Base-by-base conservation (phyloP, 2,329 filamentous ascomycete species). In the Annulohypoxylon truncatum region DNA sequence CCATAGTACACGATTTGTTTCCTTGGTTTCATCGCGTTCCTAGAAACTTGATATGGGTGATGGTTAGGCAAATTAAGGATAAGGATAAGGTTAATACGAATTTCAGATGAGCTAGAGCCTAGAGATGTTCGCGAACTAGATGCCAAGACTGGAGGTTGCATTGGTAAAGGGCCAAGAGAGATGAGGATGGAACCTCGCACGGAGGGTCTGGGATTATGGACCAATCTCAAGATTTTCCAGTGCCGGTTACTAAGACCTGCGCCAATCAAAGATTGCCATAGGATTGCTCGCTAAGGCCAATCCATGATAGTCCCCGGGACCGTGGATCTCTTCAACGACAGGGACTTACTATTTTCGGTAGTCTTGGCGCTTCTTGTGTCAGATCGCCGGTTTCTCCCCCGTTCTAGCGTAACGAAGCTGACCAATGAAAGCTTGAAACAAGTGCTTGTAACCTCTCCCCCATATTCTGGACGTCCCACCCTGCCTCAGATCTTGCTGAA, bases 401-500 rank as follows among this genome's bases (percentile, higher is more conserved):
- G 31, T 46, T 38, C 18, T 29, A 51, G 51, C 54, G 33, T 33
- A 15, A 15, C 18, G 4, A 6, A 29, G 62, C 10, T 15, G 40
- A 10, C 67, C 67, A 70, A 70, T 67, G 18, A 28, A 40, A 61
- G 26, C 15, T 18, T 9, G 26, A 57, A 28, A 51, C 22, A 15
- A 26, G 5, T 40, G 29, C 55, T 38, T 50, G 48, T 52, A 63
- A 54, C 44, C 46, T 50, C 40, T 60, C 54, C 68, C 63, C 68
- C 68, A 60, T 61, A 70, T 64, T 70, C 60, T 64, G 40, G 55
- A 57, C 59, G 63, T 57, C 53, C 56, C 66, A 61, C 62, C 52
- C 48, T 70, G 68, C 68, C 46, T 70, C 68, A 70, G 50, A 67
- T 70, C 65, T 48, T 52, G 59, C 64, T 69, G 67, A 70, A 70